These are phyloP conservation scores for Globisporangium mamillatum DNA, from an alignment of 352 stramenopile species.

Conservation along the genomic window DNA sequence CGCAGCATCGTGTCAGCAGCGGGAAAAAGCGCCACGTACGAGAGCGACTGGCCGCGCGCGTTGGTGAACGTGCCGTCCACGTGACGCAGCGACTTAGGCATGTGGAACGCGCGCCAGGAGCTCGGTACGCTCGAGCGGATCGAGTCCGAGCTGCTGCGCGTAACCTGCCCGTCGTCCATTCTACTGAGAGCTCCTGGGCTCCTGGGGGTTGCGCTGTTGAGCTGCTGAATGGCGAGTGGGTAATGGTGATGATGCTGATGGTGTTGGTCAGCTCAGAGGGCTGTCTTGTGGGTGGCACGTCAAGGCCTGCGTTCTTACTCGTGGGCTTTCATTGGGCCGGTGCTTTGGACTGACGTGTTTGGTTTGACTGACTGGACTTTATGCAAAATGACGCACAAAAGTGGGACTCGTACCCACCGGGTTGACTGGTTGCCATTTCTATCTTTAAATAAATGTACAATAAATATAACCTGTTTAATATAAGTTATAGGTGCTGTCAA, in stretches of 20 bases:
- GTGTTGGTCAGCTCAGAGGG: background rate
- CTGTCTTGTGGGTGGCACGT: background rate
- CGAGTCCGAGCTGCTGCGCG: slow-evolving; percentile 1
- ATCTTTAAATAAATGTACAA: too few relatives aligned
- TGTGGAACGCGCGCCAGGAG: slow-evolving; percentile 6
- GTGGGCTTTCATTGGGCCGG: too few relatives aligned
- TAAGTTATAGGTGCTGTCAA: too few relatives aligned
- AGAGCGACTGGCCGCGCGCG: slow-evolving; percentile 13
- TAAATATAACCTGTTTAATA: too few relatives aligned
- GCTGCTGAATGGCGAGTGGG: background rate
- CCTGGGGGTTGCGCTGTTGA: background rate
- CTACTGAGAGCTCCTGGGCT: background rate
- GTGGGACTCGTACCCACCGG: too few relatives aligned
- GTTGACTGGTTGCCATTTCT: too few relatives aligned
- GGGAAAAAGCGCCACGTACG: slow-evolving; percentile 19
- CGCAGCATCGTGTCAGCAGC: slow-evolving; percentile 10
- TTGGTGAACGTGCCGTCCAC: slow-evolving; percentile 13
- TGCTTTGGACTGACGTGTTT: too few relatives aligned
- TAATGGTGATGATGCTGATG: background rate
- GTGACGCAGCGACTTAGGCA: slow-evolving; percentile 7
- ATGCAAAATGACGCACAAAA: too few relatives aligned
- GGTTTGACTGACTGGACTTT: too few relatives aligned
- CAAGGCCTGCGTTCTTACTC: too few relatives aligned
- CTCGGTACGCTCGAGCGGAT: slow-evolving; percentile 9
- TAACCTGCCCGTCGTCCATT: background rate